Base-by-base conservation (phyloP, 2,329 filamentous ascomycete genomes). In the Blumeriella jaapii region DNA sequence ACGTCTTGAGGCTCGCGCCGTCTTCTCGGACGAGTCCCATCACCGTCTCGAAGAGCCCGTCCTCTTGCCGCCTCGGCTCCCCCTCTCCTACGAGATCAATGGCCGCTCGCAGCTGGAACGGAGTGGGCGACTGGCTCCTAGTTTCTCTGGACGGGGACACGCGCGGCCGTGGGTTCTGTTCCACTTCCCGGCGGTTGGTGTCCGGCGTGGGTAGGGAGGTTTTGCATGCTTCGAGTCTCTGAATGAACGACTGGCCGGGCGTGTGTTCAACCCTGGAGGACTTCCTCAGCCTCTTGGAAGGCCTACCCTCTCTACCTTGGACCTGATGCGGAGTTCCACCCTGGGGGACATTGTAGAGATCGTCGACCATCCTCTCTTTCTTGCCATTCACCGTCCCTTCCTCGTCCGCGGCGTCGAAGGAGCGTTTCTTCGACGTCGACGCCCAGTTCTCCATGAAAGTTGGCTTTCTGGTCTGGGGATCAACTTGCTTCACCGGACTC, bases 21-120 rank as follows among this genome's bases (percentile, higher is more conserved):
- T 37, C 35, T 2, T 16, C 35, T 12, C 24, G 15, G 24, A 37
- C 9, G 14, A 37, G 8, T 9, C 7, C 33, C n/a, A 35, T 17
- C 7, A 35, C 27, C 8, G 3, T 22, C 17, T 12, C 29, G 8
- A 22, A 13, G 7, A 35, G 12, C 8, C 29, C 26, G 2, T n/a
- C 11, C 12, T 24, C 23, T 8, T 27, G 17, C 10, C 13, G 17
- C 5, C 17, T 19, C 5, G 10, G 13, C 3, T 22, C 12, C 12
- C 6, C 4, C 20, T 32, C 30, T 18, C 6, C 25, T 9, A 17
- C 26, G 11, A 29, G 18, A 11, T 29, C 14, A 13, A 35, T 35
- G 3, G 33, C 33, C 16, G 33, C 26, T n/a, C 20, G 18, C 4
- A 35, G 26, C 11, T 29, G 33, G 11, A 35, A 12, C 9, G 18